Conservation (phyloP, 2,329 filamentous ascomycete genomes). For the Ceratocystis alfenasii region DNA sequence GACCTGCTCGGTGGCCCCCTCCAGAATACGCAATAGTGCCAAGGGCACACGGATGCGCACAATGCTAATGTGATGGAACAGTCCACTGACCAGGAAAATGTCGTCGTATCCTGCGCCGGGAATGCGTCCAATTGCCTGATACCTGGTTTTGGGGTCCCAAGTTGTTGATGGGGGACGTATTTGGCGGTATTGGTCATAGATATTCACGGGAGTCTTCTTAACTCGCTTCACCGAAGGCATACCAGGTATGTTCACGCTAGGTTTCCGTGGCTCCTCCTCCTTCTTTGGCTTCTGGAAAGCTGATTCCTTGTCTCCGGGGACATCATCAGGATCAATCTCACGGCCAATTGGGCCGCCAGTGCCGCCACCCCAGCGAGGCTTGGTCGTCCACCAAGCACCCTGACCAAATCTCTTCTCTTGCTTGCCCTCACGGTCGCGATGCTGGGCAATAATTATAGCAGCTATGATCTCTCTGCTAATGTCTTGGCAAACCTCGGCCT, state of each 20-base stretch:
- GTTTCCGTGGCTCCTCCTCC: conserved; percentile 11
- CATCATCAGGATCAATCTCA: conserved; percentile 41
- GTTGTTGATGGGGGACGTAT: conserved; percentile 44
- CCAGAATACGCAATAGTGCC: conserved; percentile 41
- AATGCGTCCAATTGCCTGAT: conserved; percentile 44
- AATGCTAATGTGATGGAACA: conserved; percentile 51
- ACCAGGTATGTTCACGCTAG: conserved; percentile 21
- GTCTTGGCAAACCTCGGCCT: conserved; percentile 49
- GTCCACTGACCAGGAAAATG: conserved; percentile 47
- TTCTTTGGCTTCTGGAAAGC: conserved; percentile 26
- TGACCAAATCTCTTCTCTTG: conserved; percentile 46
- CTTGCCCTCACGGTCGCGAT: conserved; percentile 47
- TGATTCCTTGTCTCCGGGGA: conserved; percentile 38
- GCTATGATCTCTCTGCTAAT: conserved; percentile 50
- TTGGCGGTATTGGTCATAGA: conserved; percentile 54
- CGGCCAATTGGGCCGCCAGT: conserved; percentile 50
- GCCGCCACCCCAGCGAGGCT: conserved; percentile 51
- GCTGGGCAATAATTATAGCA: conserved; percentile 50
- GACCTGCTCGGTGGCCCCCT: conserved; percentile 34
- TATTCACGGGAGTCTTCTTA: conserved; percentile 41
- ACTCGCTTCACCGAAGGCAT: conserved; percentile 35
- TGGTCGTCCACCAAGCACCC: conserved; percentile 49
- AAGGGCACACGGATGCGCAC: conserved; percentile 47
- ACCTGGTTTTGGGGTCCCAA: conserved; percentile 50
- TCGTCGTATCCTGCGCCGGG: conserved; percentile 43